A percentile compares a stretch with the other conserved stretches of the same genome.
Evolutionary conservation across 83 land plant genomes (phyloP).

Genomic region (Isoetes engelmannii): DNA sequence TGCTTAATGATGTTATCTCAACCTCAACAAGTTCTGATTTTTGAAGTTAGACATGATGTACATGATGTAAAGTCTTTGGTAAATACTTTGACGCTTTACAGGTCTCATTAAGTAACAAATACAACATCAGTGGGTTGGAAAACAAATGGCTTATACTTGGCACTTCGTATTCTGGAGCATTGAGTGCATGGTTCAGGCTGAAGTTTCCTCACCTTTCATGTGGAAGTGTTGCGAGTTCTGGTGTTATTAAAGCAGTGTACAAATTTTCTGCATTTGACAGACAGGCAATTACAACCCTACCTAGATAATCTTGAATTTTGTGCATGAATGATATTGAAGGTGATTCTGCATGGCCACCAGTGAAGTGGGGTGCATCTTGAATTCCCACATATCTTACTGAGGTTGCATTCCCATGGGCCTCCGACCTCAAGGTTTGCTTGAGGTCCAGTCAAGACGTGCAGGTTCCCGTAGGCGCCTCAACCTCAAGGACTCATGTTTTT

Average conservation of each 20-base stretch:
- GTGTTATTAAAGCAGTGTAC: conserved; percentile 72
- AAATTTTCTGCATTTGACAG: conserved; percentile 84
- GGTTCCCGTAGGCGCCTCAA: no score
- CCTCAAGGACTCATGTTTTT: no score
- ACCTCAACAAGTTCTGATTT: no score
- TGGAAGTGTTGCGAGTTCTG: conserved; percentile 61
- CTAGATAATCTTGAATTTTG: conserved; percentile 2
- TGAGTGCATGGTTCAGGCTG: conserved; percentile 40
- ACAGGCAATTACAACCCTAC: conserved; percentile 40
- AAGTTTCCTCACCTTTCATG: conserved; percentile 34
- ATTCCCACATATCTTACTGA: background rate
- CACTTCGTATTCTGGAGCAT: conserved; percentile 35
- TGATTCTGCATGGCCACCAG: background rate
- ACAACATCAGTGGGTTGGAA: conserved; percentile 17
- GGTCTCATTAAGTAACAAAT: conserved; percentile 19
- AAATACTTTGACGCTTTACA: background rate
- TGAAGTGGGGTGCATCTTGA: background rate
- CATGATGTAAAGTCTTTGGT: no score
- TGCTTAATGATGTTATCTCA: background rate
- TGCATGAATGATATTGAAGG: background rate
- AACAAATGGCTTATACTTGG: conserved; percentile 39
- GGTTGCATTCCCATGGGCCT: no score
- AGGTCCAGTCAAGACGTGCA: no score
- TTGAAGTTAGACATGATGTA: no score
- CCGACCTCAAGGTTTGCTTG: no score